Evolutionary conservation across 73 alveolate genomes (phyloP), one percentile per base, ranked within the genome.

Genomic region (Strombidium stylifer): DNA sequence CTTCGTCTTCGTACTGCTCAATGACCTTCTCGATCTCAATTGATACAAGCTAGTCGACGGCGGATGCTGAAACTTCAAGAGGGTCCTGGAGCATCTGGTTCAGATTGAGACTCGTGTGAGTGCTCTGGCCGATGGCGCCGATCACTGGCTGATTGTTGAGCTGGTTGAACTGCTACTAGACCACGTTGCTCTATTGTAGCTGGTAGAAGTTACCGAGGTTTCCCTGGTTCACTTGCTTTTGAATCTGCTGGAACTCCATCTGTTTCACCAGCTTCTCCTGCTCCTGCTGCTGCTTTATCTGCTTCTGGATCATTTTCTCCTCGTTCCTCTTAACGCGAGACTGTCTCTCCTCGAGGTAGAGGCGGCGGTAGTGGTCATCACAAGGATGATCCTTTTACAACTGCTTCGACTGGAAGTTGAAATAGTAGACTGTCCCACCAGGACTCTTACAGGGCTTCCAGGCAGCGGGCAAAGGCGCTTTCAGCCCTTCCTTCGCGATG

Each of bases 401-500:
- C 45, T 73, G 86, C 15, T 74, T 52, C n/a, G 98, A 80, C 16
- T 69, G 67, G 50, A 84, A 80, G 69, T 91, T 91, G 36, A 69
- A 65, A 73, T 87, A 91, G 46, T 61, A 89, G 14, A 91, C 65
- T 39, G 71, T 81, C 27, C 88, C 95, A 19, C 81, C 85, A 35
- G 79, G 72, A 52, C 77, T 64, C 44, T 78, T 35, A 44, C 85
- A 71, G 15, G 96, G 98, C 57, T 88, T 91, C 96, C 98, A 91
- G 5, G 78, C 81, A 25, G 69, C 84, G 41, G 98, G 98, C 0
- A 91, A 58, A 24, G 94, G 96, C 28, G 96, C 98, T 59, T 87
- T 84, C 72, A 91, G 69, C 5, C 95, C 98, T 64, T 89, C 96
- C 62, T 79, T 90, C 7, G 98, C 98, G 6, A 91, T 84, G 53